These are phyloP conservation scores for Thinopyrum elongatum DNA, from an alignment of 176 grass and related monocot genomes.

Conservation along the genomic window DNA sequence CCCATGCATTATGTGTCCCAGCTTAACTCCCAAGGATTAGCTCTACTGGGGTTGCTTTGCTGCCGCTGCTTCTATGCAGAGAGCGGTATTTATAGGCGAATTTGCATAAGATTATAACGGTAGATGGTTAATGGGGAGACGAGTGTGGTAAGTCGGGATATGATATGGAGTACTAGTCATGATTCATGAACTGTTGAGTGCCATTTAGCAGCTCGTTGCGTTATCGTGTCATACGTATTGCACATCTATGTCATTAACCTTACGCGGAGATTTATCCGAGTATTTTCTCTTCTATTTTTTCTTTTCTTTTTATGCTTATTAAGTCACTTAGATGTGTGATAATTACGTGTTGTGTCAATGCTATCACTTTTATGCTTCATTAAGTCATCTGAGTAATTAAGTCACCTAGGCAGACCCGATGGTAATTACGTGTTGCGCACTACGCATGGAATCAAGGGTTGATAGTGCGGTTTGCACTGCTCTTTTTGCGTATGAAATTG, in stretches of 20 bases:
- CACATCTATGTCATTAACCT: too few species aligned
- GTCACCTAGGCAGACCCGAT: neutral
- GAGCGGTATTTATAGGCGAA: neutral
- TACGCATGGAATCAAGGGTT: neutral
- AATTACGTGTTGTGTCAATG: too few species aligned
- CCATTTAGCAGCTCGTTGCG: too few species aligned
- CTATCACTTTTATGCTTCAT: too few species aligned
- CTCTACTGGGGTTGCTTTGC: neutral
- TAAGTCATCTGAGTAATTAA: too few species aligned
- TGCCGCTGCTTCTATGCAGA: neutral
- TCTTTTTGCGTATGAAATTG: neutral
- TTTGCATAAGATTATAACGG: neutral
- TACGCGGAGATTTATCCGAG: too few species aligned
- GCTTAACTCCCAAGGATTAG: neutral
- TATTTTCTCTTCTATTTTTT: too few species aligned
- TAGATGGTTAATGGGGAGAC: neutral
- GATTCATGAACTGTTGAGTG: neutral
- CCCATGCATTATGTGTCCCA: constrained; percentile 27
- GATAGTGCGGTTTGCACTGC: neutral
- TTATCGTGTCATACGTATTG: too few species aligned
- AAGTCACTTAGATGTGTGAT: too few species aligned
- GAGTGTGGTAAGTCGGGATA: neutral
- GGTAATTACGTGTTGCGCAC: neutral
- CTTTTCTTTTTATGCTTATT: too few species aligned
- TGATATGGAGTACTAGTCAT: neutral